Base-by-base conservation (phyloP, 2,329 filamentous ascomycete genomes). In the Chaetomium olivaceum region DNA sequence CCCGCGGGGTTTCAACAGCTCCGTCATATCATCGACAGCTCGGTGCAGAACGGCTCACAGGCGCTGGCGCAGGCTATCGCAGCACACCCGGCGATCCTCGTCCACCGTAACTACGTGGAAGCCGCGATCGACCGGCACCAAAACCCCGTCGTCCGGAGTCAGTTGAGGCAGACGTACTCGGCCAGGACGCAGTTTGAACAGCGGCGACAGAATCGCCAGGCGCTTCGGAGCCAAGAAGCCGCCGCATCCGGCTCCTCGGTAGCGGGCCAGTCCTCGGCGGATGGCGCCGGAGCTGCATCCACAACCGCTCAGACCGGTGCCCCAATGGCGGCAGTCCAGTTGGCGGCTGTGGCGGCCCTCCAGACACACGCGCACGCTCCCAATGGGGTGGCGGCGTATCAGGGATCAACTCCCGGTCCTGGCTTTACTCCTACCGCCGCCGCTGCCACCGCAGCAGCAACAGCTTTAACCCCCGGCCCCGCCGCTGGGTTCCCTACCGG, bases 1-100 rank as follows among this genome's bases (percentile, higher is more conserved):
- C 1, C 58, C 1, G 58, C 39, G 2, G 43, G 79, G 7, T 74
- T 78, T 11, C 72, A 75, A n/a, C 80, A 80, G 3, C 83, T 84
- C 61, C 80, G 77, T 43, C 77, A 79, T 11, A 74, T 87, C 65
- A 86, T 89, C 60, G 84, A 89, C 63, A 75, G 78, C 6, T 76
- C 81, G 16, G 79, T 89, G 0, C 79, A 82, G 0, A 79, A 82
- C 60, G 87, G 86, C 0, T 79, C 79, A 0, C 74, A 73, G 2
- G 79, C 80, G 4, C 75, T 87, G 9, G 77, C 80, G 33, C 78
- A 81, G 50, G 79, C 80, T 1, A 73, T 87, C 31, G 68, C 75
- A 0, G 79, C 74, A 3, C 82, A 85, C 65, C 84, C 84, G 0
- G 78, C 77, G 3, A 80, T 85, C 67, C 75, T 87, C 5, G 75